Base-by-base conservation (phyloP, 768 basidiomycete genomes). In the Pluteus cervinus region DNA sequence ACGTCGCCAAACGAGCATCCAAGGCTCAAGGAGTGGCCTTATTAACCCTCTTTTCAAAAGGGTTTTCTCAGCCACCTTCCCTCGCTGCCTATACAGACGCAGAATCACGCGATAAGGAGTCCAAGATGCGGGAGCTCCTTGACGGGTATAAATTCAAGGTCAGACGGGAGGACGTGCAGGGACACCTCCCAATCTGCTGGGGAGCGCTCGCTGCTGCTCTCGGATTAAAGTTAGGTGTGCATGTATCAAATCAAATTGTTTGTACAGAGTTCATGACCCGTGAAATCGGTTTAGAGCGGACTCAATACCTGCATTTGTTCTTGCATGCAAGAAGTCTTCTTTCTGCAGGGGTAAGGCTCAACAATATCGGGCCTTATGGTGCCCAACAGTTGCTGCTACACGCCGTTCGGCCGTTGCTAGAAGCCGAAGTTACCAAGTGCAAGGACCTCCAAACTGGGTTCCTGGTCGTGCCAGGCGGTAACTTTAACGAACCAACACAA, bases 131-230 rank as follows among this genome's bases (percentile, higher is more conserved):
- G 16, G 37, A 34, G 12, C 55, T 91, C 22, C 61, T 92, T 14
- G 79, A 87, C 22, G 59, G 60, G 29, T 76, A 87, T 52, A 94
- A 93, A 62, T 58, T 76, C 26, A 60, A 62, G 30, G 71, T 86
- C 2, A 70, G 90, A 39, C 64, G 62, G 21, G 85, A 80, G 34
- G 73, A 75, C 23, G 69, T 73, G 0, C 71, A 67, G 18, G 94
- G 91, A 0, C 94, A 99, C 61, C 69, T 96, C 29, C 88, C 91
- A 0, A 64, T 89, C 11, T 94, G 89, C 57, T 99, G 91, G 85
- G 96, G 87, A 3, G 68, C 87, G 1, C 60, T 99, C 36, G 85
- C 85, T 2, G 82, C 77, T 15, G 79, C 81, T 1, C 70, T 97
- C 10, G 81, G 78, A 5, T 59, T 92, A 24, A 71, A 78, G 7